Evolutionary conservation across 331 rosid species (phyloP), one percentile per base, ranked within the genome.

Genomic region (Acacia pycnantha): DNA sequence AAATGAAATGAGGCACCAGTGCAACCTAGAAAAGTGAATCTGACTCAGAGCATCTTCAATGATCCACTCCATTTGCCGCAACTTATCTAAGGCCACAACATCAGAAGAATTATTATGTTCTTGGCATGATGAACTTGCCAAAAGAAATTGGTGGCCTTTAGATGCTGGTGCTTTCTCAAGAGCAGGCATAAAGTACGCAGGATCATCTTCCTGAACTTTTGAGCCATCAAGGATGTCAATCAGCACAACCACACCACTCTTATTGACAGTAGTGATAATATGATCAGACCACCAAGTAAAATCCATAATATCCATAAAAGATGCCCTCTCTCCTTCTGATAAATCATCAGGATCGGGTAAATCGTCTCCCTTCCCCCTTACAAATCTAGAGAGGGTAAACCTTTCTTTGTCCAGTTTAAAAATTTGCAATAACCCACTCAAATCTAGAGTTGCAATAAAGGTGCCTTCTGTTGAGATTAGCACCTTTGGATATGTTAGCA

Each of bases 231-330:
- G 88, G 80, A 96, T 86, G 85, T 96, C 88, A 88, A 96, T 73
- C 95, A 96, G 85, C 86, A 79, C 74, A 79, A 91, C 88, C 85
- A 79, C 35, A 16, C 98, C 97, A 79, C 77, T 79, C 80, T 83
- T 90, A 79, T 88, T 88, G 77, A 91, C 91, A 86, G 84, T 70
- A 59, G 94, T 78, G 83, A 96, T 87, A 84, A 92, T 84, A 83
- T 89, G 94, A 84, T 89, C 95, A 84, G 90, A 86, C 99, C 97
- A 93, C 99, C 99, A 96, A 53, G 91, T 87, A 89, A 95, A 93
- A 86, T 95, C 97, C 87, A 93, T 88, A 85, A 84, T 54, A 78
- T 82, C 90, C 66, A 53, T 46, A 22, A 79, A 61, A 73, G 83
- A 44, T 70, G 74, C 87, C 37, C 69, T 74, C n/a, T 74, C 81